A percentile compares a stretch with the other conserved stretches of the same genome.
phyloP scores from a whole-genome alignment of 768 basidiomycete genomes.

The Leccinum ochraceum region DNA sequence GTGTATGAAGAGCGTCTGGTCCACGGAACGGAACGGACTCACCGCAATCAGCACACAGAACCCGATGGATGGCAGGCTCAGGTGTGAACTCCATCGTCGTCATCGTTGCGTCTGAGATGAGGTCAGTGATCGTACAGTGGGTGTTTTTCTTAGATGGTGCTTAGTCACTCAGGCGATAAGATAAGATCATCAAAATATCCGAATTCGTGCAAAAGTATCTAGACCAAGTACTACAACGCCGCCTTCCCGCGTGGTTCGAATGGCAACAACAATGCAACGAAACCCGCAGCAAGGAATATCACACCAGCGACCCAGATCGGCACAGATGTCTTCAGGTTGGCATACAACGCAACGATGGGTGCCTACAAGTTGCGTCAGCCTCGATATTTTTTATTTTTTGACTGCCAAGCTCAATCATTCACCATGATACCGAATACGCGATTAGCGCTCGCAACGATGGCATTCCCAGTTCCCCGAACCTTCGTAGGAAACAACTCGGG shows the following conservation, averaged over 20 bases:
- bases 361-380: conserved; percentile 33
- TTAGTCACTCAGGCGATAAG: conserved; percentile 23
- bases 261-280: conserved; percentile 51
- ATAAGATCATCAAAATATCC: conserved; percentile 11
- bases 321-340: conserved; percentile 46
- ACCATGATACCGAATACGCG: conserved; percentile 63
- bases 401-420: conserved; percentile 14
- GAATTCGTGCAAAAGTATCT: neutral
- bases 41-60: conserved; percentile 91
- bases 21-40: conserved; percentile 19
- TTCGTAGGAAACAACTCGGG: conserved; percentile 58
- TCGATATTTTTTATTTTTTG: neutral
- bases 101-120: neutral
- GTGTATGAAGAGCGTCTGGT: conserved; percentile 4
- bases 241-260: conserved; percentile 61
- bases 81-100: conserved; percentile 75
- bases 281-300: conserved; percentile 50
- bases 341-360: conserved; percentile 51
- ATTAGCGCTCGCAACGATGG: conserved; percentile 51
- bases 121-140: too few relatives aligned
- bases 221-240: conserved; percentile 36
- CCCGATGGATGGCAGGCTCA: conserved; percentile 73
- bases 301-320: conserved; percentile 58
- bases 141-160: conserved; percentile 4
- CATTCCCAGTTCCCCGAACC: conserved; percentile 57